Evolutionary conservation across 1,284 basidiomycete genomes (phyloP).

Genomic region (Exobasidium rhododendri): DNA sequence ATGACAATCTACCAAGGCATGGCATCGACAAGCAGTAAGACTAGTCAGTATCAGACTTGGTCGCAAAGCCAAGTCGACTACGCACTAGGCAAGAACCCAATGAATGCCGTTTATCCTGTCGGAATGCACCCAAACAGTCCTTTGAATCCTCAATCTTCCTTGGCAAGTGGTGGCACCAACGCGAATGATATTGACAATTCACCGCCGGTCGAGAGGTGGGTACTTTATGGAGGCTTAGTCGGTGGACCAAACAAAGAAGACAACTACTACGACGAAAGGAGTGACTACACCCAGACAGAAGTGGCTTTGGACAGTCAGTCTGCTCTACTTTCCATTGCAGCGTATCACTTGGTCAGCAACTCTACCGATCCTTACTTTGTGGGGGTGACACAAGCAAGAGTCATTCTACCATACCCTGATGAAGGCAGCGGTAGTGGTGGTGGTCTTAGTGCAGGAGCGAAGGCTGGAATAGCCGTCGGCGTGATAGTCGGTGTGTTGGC

Average conservation of each 20-base stretch:
- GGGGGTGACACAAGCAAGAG: conserved; percentile 62
- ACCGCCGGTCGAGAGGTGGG: conserved; percentile 68
- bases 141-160: conserved; percentile 78
- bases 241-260: conserved; percentile 78
- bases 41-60: conserved; percentile 67
- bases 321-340: conserved; percentile 75
- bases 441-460: conserved; percentile 61
- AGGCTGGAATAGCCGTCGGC: conserved; percentile 66
- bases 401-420: conserved; percentile 63
- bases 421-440: conserved; percentile 66
- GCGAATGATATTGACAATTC: conserved; percentile 68
- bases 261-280: conserved; percentile 76
- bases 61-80: conserved; percentile 76
- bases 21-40: conserved; percentile 60
- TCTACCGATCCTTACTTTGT: conserved; percentile 76
- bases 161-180: conserved; percentile 72
- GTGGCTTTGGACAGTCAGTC: conserved; percentile 70
- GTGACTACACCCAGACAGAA: conserved; percentile 76
- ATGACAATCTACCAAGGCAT: conserved; percentile 72
- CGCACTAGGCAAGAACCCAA: conserved; percentile 77
- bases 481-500: conserved; percentile 60
- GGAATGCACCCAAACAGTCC: conserved; percentile 85
- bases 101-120: conserved; percentile 76
- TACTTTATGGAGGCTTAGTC: conserved; percentile 80
- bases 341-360: conserved; percentile 68